A percentile compares a stretch with the other conserved stretches of the same genome.
Conservation (phyloP, 257 asterid species). For the Scutellaria barbata region DNA sequence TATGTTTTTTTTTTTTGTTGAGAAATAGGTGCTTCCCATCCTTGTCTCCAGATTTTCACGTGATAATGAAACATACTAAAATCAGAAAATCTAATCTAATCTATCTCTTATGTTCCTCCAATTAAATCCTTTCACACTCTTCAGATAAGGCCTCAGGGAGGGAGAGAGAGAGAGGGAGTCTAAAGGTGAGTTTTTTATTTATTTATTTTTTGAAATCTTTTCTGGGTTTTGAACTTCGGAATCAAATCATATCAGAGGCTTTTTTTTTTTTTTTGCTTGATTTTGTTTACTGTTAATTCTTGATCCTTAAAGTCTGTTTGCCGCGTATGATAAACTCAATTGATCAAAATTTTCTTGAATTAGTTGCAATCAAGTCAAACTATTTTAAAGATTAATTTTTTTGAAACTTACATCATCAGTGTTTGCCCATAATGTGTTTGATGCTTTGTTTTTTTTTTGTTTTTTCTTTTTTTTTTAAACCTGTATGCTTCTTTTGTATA, state of each 20-base stretch:
- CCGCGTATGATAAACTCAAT: too few species aligned
- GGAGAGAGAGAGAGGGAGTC: background rate
- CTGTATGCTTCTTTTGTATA: too few species aligned
- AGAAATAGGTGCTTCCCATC: background rate
- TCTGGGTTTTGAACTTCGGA: conserved; percentile 13
- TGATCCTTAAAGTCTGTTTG: background rate
- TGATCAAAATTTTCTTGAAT: background rate
- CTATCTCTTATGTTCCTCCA: background rate
- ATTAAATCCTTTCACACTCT: conserved; percentile 22
- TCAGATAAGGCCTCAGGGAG: conserved; percentile 36
- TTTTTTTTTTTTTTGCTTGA: background rate
- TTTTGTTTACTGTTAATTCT: background rate
- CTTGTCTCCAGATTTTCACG: conserved; percentile 34
- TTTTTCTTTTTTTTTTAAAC: too few species aligned
- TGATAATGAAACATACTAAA: conserved; percentile 5
- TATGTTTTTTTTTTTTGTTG: background rate
- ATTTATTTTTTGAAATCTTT: background rate
- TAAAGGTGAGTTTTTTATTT: conserved; percentile 26
- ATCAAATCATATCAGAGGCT: background rate
- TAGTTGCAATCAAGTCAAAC: conserved; percentile 25
- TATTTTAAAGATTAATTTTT: conserved; percentile 2
- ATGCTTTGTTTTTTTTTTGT: background rate
- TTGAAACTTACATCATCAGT: background rate
- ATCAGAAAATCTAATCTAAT: conserved; percentile 9
- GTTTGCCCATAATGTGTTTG: conserved; percentile 19